Base-by-base conservation (phyloP, 2,329 filamentous ascomycete genomes). In the Nannizzia gypsea region DNA sequence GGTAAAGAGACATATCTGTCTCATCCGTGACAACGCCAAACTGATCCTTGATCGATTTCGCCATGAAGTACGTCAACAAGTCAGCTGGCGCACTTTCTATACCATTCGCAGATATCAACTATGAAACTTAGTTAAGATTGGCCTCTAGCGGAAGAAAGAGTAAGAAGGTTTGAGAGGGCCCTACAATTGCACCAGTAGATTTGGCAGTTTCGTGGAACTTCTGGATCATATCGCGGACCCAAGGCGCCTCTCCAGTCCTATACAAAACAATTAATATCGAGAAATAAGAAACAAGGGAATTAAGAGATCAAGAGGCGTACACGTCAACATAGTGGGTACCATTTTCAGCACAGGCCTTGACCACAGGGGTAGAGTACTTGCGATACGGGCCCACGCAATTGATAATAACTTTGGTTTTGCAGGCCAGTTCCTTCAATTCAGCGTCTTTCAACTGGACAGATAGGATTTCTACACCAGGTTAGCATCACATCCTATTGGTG, bases 291-390 rank as follows among this genome's bases (percentile, higher is more conserved):
- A 34, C 2, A 28, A 24, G 28, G 40, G 17, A 57, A 11, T 26
- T 38, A 28, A 26, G 8, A 6, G 28, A 9, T 56, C 9, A 44
- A 48, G 31, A 34, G 31, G 9, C 40, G 50, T 66, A 79, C 74
- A 79, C 81, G 68, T 87, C 85, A 59, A 87, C 71, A 66, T 87
- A 87, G 69, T 87, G 84, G 3, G 85, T 87, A 4, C 85, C 84
- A 64, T 78, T 80, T 58, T 79, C 75, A 2, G 82, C 83, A 67
- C 84, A 87, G 5, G 84, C 84, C 65, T 83, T 81, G 6, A 88
- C 77, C 3, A 86, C 81, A 0, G 81, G 80, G 34, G 80, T 80
- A n/a, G 84, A 84, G 69, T 85, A 84, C 59, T 80, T 72, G 73
- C 82, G 78, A 68, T 83, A 88, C 0, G 83, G 83, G 1, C 84